These are phyloP conservation scores for Megacollybia platyphylla DNA, from an alignment of 1,284 basidiomycete species.

Conservation along the genomic window DNA sequence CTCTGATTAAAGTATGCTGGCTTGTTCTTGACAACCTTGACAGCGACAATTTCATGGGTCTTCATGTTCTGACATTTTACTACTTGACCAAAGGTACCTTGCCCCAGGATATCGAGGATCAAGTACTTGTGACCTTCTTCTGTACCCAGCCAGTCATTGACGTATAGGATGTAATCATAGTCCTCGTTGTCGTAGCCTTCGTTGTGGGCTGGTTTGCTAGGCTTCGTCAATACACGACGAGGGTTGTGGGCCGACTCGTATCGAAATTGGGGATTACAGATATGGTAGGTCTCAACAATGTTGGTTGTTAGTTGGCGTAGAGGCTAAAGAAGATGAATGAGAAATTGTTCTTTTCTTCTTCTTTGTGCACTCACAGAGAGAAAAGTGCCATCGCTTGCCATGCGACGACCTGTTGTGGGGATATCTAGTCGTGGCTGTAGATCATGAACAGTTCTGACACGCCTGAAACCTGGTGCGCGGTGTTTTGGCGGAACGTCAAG, in stretches of 20 bases:
- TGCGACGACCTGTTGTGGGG: slow-evolving; percentile 45
- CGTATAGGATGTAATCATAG: slow-evolving; percentile 94
- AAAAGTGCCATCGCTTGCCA: slow-evolving; percentile 50
- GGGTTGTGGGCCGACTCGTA: slow-evolving; percentile 92
- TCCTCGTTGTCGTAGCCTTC: slow-evolving; percentile 96
- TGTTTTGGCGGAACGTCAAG: slow-evolving; percentile 58
- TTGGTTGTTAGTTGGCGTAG: slow-evolving; percentile 79
- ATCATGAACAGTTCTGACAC: slow-evolving; percentile 59
- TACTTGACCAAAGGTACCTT: slow-evolving; percentile 98
- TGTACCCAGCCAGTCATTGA: slow-evolving; percentile 88
- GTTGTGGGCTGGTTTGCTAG: slow-evolving; percentile 86
- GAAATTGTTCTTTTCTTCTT: slow-evolving; percentile 1
- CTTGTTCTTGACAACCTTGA: slow-evolving; percentile 99
- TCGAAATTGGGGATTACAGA: slow-evolving; percentile 86
- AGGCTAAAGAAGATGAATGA: slow-evolving; percentile 36
- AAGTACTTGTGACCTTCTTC: slow-evolving; percentile 94
- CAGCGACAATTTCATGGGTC: slow-evolving; percentile 95
- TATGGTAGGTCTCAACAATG: slow-evolving; percentile 80
- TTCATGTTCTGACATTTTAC: slow-evolving; percentile 99
- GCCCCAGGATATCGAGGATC: slow-evolving; percentile 95
- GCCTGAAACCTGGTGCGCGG: slow-evolving; percentile 55
- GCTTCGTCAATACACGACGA: slow-evolving; percentile 88
- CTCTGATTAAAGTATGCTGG: slow-evolving; percentile 99
- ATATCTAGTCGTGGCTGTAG: slow-evolving; percentile 55
- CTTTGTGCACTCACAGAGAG: slow-evolving; percentile 39